phyloP scores from a whole-genome alignment of 176 grass and related monocot genomes.

The Oryza coarctata region DNA sequence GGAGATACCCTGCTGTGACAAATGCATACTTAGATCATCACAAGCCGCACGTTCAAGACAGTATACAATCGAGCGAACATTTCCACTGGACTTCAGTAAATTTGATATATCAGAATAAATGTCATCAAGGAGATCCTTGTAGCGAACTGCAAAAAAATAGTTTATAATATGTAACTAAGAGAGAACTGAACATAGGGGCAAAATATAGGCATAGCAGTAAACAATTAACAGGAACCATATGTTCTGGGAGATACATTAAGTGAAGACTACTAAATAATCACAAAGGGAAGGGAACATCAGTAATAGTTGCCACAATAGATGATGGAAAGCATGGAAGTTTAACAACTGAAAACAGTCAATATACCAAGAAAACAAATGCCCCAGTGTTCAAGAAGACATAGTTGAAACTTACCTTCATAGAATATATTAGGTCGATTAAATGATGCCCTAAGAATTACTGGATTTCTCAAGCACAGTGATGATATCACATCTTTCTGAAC shows the following conservation, averaged over 20 bases:
- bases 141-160: constrained; percentile 77
- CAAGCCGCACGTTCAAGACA: constrained; percentile 87
- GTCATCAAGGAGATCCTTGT: constrained; percentile 94
- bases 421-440: constrained; percentile 99
- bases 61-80: constrained; percentile 93
- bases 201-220: not conserved
- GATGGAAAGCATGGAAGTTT: constrained; percentile 10
- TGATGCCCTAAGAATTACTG: constrained; percentile 80
- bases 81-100: constrained; percentile 75
- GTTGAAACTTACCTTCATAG: constrained; percentile 71
- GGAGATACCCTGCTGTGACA: constrained; percentile 66
- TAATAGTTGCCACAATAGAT: not conserved
- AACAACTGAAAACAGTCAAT: not conserved
- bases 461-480: constrained; percentile 70
- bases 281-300: not conserved
- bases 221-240: not conserved
- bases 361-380: not conserved
- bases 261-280: not conserved
- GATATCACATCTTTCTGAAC: constrained; percentile 88
- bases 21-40: constrained; percentile 75
- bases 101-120: constrained; percentile 71
- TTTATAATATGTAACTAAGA: constrained; percentile 29
- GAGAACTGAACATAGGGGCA: constrained; percentile 1
- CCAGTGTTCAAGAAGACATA: not conserved
- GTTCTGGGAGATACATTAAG: constrained; percentile 3